These are phyloP conservation scores for Sporothrix brasiliensis DNA, from an alignment of 2,329 filamentous ascomycete genomes.

Conservation along the genomic window DNA sequence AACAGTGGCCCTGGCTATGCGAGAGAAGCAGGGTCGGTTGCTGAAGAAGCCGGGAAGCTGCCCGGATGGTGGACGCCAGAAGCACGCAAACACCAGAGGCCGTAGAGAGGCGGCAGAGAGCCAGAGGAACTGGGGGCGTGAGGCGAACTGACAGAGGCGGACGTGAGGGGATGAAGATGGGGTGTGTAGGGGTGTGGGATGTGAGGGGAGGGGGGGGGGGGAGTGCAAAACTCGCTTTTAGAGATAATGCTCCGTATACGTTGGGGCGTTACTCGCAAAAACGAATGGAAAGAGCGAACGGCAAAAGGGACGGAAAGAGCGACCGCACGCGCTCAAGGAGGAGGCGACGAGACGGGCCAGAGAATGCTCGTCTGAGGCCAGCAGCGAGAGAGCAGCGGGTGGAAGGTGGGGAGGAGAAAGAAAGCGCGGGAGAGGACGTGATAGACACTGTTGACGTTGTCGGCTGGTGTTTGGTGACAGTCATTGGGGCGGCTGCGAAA, in stretches of 20 bases:
- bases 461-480: constrained; percentile 14
- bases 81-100: background rate
- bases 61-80: background rate
- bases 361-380: background rate
- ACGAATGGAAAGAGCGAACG: constrained; percentile 8
- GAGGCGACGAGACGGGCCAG: background rate
- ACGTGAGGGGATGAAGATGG: constrained; percentile 13
- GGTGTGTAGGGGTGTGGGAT: constrained; percentile 25
- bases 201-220: background rate
- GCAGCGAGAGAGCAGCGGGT: background rate
- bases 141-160: background rate
- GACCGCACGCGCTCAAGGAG: background rate
- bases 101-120: background rate
- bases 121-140: background rate
- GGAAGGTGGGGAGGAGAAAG: background rate
- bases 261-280: constrained; percentile 31
- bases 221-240: constrained; percentile 27
- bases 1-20: background rate
- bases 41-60: constrained; percentile 22
- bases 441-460: constrained; percentile 4
- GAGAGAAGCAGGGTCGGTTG: constrained; percentile 4
- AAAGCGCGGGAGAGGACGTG: constrained; percentile 1
- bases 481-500: constrained; percentile 27
- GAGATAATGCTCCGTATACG: constrained; percentile 13
- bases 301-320: constrained; percentile 11